Evolutionary conservation across 306 rosid species (phyloP).

Genomic region (Citrullus colocynthis): DNA sequence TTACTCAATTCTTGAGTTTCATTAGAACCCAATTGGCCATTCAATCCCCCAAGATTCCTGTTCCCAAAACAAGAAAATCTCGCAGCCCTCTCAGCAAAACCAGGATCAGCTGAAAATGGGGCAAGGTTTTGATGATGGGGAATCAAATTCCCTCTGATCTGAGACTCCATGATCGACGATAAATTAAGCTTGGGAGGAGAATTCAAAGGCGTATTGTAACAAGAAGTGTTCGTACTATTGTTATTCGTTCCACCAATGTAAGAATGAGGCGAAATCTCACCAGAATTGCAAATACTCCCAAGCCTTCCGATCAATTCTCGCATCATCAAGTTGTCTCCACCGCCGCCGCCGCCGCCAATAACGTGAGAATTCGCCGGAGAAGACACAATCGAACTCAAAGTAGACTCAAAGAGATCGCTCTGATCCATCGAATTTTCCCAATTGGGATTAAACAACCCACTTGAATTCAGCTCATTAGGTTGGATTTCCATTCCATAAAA

Average conservation of each 20-base stretch:
- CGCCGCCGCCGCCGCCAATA: not conserved
- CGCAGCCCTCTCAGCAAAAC: conserved; percentile 43
- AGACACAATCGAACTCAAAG: conserved; percentile 45
- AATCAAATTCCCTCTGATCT: conserved; percentile 15
- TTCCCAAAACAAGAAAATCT: conserved; percentile 32
- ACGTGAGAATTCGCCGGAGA: conserved; percentile 36
- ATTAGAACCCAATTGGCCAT: conserved; percentile 19
- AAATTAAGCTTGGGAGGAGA: conserved; percentile 42
- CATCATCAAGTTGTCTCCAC: conserved; percentile 26
- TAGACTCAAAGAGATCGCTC: conserved; percentile 47
- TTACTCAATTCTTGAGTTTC: conserved; percentile 24
- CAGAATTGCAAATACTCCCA: conserved; percentile 40
- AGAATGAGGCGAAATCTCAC: conserved; percentile 28
- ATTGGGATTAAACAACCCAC: conserved; percentile 21
- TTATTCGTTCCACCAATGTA: conserved; percentile 13
- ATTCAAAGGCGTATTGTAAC: conserved; percentile 42
- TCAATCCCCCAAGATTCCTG: conserved; percentile 6
- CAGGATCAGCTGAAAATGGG: conserved; percentile 40
- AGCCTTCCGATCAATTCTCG: conserved; percentile 40
- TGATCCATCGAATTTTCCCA: conserved; percentile 45
- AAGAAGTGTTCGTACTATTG: conserved; percentile 25
- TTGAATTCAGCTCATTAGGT: conserved; percentile 25
- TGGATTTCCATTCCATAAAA: conserved; percentile 29
- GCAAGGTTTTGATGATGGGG: conserved; percentile 22
- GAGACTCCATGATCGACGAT: conserved; percentile 26